Evolutionary conservation across 2,329 filamentous ascomycete genomes (phyloP), one percentile per base, ranked within the genome.

Genomic region (Penicillium janthinellum): DNA sequence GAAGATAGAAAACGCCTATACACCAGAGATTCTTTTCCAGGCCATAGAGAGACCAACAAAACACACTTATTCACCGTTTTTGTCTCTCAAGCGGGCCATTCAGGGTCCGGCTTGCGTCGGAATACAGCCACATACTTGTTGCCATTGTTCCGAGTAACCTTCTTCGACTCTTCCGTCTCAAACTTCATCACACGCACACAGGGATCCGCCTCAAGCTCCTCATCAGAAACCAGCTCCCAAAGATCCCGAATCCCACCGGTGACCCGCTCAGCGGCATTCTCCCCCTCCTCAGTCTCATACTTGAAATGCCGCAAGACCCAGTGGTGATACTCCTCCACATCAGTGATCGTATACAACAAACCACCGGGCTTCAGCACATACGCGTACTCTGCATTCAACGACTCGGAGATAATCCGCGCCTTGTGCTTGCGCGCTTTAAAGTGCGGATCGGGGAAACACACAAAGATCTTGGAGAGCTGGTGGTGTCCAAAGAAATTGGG

Each of bases 341-440:
- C 95, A 1, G 95, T 99, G 70, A 99, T 98, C 0, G 94, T 98
- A 75, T 98, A 99, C 44, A 96, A 83, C 51, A 94, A 85, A 1
- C 95, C 96, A 0, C 92, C 92, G 0, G 93, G 92, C 42, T 84
- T 83, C 63, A 98, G 73, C 10, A 90, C 91, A 73, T 90, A 98
- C 0, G 95, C 95, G 73, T 99, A 99, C 77, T 99, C 95, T 0
- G 92, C 91, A 71, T 91, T 93, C 55, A 99, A 81, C 14, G 92
- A 92, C 45, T 90, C 85, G 22, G 91, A 95, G 2, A 99, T 91
- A 69, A 99, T 99, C 41, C 95, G 84, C 41, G 93, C 93, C 79
- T 99, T 99, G 81, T 98, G 95, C 78, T 99, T 99, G 64, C 94
- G 86, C 12, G 91, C 87, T 79, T 99, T 99, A 83, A 99, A 99